Evolutionary conservation across 768 basidiomycete species (phyloP).

Genomic region (Boletus reticulatus): DNA sequence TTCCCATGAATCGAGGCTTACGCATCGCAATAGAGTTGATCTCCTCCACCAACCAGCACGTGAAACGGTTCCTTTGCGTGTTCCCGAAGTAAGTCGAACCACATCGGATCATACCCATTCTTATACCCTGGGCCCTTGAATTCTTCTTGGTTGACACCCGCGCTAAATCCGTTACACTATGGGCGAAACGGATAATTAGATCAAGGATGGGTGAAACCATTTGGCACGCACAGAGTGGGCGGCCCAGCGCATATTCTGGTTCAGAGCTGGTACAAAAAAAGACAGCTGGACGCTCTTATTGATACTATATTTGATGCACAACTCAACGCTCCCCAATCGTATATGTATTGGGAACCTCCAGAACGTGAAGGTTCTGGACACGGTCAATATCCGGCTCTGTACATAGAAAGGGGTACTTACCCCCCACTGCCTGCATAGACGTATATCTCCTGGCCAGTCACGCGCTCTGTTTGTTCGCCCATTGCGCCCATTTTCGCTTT

Average conservation of each 20-base stretch:
- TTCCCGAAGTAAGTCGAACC: constrained; percentile 86
- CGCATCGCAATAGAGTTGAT: constrained; percentile 88
- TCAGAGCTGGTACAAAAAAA: constrained; percentile 79
- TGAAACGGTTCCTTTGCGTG: constrained; percentile 85
- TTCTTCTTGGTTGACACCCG: constrained; percentile 86
- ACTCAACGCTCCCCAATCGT: constrained; percentile 68
- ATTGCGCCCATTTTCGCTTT: constrained; percentile 19
- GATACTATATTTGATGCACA: constrained; percentile 76
- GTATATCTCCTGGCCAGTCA: constrained; percentile 68
- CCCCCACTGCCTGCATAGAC: constrained; percentile 59
- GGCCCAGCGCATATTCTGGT: constrained; percentile 90
- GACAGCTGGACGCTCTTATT: constrained; percentile 75
- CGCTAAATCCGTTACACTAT: constrained; percentile 86
- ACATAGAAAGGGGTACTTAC: constrained; percentile 31
- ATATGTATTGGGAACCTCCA: constrained; percentile 91
- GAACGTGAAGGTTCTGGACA: constrained; percentile 78
- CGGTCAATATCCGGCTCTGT: not conserved
- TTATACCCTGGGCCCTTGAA: constrained; percentile 80
- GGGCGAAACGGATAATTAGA: not conserved
- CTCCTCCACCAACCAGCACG: constrained; percentile 89
- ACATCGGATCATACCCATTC: constrained; percentile 86
- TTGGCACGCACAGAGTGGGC: constrained; percentile 67
- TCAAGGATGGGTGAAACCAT: not conserved
- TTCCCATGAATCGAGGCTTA: constrained; percentile 30
- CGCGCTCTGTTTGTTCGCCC: constrained; percentile 39